Evolutionary conservation across 2,329 filamentous ascomycete species (phyloP).

Genomic region (Trichoderma cornu-damae): DNA sequence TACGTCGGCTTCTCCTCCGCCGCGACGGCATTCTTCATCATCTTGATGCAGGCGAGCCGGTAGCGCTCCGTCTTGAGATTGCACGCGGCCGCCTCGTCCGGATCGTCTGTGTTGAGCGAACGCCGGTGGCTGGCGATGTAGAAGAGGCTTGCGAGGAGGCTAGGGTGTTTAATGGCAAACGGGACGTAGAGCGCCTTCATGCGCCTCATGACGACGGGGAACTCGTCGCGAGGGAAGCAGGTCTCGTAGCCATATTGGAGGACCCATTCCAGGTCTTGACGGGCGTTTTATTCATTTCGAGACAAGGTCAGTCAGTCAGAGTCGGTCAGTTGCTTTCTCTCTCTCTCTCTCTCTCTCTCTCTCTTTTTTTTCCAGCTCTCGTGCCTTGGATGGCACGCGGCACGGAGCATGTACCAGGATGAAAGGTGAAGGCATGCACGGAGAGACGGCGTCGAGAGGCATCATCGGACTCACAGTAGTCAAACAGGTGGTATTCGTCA

Average conservation of each 20-base stretch:
- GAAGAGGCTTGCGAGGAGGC: neutral
- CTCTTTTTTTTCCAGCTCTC: no score
- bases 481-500: constrained; percentile 9
- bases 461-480: constrained; percentile 5
- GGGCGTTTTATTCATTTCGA: no score
- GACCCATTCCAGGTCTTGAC: constrained; percentile 12
- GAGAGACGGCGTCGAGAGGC: no score
- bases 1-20: neutral
- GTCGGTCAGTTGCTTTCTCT: no score
- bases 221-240: constrained; percentile 4
- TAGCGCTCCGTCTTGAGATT: neutral
- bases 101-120: neutral
- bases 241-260: constrained; percentile 9
- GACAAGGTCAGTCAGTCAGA: neutral
- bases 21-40: constrained; percentile 1
- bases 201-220: neutral
- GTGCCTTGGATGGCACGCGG: no score
- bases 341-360: no score
- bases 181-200: constrained; percentile 11
- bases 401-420: no score
- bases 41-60: neutral
- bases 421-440: neutral
- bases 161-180: neutral
- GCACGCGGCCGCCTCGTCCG: neutral
- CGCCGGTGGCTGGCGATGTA: constrained; percentile 3